Conservation (phyloP, 805 yeast genomes). For the Ogataea corticis region DNA sequence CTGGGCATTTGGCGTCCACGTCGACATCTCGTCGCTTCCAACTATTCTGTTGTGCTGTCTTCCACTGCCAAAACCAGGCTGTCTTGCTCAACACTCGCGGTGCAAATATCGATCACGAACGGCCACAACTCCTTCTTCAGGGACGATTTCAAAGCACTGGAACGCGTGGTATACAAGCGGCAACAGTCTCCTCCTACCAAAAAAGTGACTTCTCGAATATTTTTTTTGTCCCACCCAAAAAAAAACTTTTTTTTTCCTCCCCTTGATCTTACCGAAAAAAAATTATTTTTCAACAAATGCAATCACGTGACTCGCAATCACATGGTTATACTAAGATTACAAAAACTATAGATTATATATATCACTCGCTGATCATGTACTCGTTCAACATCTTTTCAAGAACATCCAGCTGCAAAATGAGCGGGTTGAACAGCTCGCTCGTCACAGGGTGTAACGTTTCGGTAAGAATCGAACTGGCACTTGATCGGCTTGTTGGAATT, state of each 20-base stretch:
- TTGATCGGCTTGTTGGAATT: slow-evolving; percentile 3
- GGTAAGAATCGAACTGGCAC: slow-evolving; percentile 3
- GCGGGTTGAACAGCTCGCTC: slow-evolving; percentile 56
- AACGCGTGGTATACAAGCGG: too few relatives aligned
- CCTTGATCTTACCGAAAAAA: not conserved
- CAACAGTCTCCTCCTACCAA: too few relatives aligned
- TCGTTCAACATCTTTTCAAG: slow-evolving; percentile 31
- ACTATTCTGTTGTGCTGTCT: too few relatives aligned
- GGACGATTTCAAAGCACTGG: not conserved
- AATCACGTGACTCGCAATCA: not conserved
- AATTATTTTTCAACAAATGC: not conserved
- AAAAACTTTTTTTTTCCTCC: slow-evolving; percentile 2
- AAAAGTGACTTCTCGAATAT: not conserved
- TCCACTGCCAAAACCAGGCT: too few relatives aligned
- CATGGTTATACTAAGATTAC: not conserved
- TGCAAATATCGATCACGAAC: not conserved
- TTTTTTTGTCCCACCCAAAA: slow-evolving; percentile 4
- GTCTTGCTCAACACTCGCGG: too few relatives aligned
- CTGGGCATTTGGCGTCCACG: slow-evolving; percentile 69
- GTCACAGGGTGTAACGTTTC: slow-evolving; percentile 44
- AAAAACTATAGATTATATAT: not conserved
- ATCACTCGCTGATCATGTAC: slow-evolving; percentile 15
- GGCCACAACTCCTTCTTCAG: slow-evolving; percentile 1
- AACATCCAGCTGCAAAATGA: slow-evolving; percentile 46
- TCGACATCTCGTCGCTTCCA: slow-evolving; percentile 33